Evolutionary conservation across 2,329 filamentous ascomycete genomes (phyloP), one percentile per base, ranked within the genome.

Genomic region (Fusarium mundagurra): DNA sequence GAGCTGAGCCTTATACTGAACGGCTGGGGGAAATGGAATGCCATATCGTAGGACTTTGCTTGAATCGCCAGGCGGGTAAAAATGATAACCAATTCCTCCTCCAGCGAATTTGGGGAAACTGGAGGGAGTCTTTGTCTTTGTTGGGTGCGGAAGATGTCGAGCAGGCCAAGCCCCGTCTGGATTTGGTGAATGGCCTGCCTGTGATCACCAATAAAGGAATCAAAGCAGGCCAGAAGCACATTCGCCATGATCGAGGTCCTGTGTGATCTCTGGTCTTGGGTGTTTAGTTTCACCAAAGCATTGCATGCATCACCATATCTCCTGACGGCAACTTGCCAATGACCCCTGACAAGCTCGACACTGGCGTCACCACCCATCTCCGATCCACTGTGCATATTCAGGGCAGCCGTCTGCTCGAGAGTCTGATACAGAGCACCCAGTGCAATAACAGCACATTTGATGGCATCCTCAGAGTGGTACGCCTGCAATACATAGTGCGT

Each of bases 341-440:
- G 90, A 16, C 80, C 80, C 62, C 81, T 80, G 2, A 86, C 85
- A 43, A 78, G 72, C 48, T 84, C 83, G 54, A 71, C 64, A 11
- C 55, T 71, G 41, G 67, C 67, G 29, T 73, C 67, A 9, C 73
- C 61, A 43, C 69, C 65, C 5, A 70, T 55, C 9, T 72, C 64
- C 14, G 69, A 53, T 6, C 55, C 50, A 16, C 59, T n/a, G 6
- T 86, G 86, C 5, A 86, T 84, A 5, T 51, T 70, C 24, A 87
- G 86, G 71, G 88, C 87, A 29, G 85, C 85, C 10, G 86, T 85
- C 77, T 89, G 87, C 65, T 92, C 90, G 12, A 92, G 81, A 2
- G 90, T 92, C 80, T 92, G 92, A 80, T 93, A 92, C 44, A 93
- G 82, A 8, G 90, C 90, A 22, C 90, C 91, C 13, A 93, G 83